Percentiles rank a stretch among this genome's conserved stretches.
Evolutionary conservation across 2,329 filamentous ascomycete genomes (phyloP).

Genomic region (Trichophyton mentagrophytes): DNA sequence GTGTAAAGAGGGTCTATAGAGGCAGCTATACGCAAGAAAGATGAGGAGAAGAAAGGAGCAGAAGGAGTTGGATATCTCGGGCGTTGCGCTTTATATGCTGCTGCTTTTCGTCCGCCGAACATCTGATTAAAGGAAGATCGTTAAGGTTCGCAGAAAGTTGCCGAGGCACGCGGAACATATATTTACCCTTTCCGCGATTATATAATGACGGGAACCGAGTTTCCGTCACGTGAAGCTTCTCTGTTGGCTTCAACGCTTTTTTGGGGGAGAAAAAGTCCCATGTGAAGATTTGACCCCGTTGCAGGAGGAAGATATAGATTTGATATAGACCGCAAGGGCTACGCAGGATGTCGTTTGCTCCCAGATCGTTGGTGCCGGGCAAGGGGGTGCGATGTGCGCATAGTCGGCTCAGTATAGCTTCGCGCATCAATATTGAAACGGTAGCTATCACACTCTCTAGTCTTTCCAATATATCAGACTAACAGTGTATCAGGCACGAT

Average conservation of each 20-base stretch:
- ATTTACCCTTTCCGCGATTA: constrained; percentile 14
- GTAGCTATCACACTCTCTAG: not conserved
- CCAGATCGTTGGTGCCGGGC: constrained; percentile 9
- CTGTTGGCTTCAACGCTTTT: not conserved
- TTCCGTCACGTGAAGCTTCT: not conserved
- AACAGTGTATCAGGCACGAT: not conserved
- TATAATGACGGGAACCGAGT: not conserved
- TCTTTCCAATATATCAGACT: not conserved
- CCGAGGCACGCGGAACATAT: constrained; percentile 22
- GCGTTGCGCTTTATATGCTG: constrained; percentile 1
- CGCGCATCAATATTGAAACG: not conserved
- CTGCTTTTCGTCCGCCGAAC: not conserved
- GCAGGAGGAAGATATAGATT: too few relatives aligned
- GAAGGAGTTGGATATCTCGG: not conserved
- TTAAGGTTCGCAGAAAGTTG: constrained; percentile 14
- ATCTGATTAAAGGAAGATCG: constrained; percentile 2
- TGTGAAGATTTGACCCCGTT: not conserved
- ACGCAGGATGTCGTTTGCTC: not conserved
- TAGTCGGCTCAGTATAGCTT: not conserved
- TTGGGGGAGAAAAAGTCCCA: not conserved
- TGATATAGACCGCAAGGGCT: not conserved
- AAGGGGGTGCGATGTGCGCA: not conserved
- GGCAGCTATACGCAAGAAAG: not conserved
- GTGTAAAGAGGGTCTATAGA: constrained; percentile 5
- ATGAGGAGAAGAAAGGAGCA: not conserved